A percentile compares a stretch with the other conserved stretches of the same genome.
Conservation (phyloP, 2,329 filamentous ascomycete genomes). For the Dactylella cylindrospora region DNA sequence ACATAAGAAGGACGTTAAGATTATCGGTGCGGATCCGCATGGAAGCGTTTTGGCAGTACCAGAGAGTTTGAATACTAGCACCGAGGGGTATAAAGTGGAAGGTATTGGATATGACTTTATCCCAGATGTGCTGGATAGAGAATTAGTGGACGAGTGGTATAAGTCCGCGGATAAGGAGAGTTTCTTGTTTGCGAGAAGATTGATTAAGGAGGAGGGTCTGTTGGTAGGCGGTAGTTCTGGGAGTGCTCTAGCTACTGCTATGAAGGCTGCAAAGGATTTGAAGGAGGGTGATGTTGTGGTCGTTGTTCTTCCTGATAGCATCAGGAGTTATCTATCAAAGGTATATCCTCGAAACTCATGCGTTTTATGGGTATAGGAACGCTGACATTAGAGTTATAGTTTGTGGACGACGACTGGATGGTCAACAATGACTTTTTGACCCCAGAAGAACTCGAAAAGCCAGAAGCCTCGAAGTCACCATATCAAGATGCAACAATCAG, state of each 20-base stretch:
- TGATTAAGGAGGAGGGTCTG: slow-evolving; percentile 92
- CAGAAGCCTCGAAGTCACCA: slow-evolving; percentile 53
- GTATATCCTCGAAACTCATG: slow-evolving; percentile 51
- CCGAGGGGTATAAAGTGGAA: slow-evolving; percentile 92
- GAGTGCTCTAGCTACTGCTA: slow-evolving; percentile 74
- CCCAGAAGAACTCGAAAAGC: slow-evolving; percentile 53
- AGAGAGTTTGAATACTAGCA: slow-evolving; percentile 73
- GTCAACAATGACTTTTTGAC: slow-evolving; percentile 90
- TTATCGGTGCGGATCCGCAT: slow-evolving; percentile 88
- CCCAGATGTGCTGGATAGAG: slow-evolving; percentile 83
- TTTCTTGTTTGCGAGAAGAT: slow-evolving; percentile 81
- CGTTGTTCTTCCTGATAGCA: slow-evolving; percentile 90
- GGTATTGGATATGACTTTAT: slow-evolving; percentile 99
- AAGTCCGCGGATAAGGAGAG: slow-evolving; percentile 94
- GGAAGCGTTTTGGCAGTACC: slow-evolving; percentile 89
- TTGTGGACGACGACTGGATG: slow-evolving; percentile 98
- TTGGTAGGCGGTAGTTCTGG: slow-evolving; percentile 92
- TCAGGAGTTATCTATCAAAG: slow-evolving; percentile 94
- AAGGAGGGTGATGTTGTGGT: slow-evolving; percentile 86
- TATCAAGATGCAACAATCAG: slow-evolving; percentile 78
- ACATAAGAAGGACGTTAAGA: slow-evolving; percentile 80
- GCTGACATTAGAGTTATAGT: slow-evolving; percentile 55
- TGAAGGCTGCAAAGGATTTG: slow-evolving; percentile 61
- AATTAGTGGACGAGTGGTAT: slow-evolving; percentile 88
- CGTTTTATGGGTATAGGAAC: background rate